Conservation (phyloP, 768 basidiomycete genomes). For the Pulveroboletus ravenelii region DNA sequence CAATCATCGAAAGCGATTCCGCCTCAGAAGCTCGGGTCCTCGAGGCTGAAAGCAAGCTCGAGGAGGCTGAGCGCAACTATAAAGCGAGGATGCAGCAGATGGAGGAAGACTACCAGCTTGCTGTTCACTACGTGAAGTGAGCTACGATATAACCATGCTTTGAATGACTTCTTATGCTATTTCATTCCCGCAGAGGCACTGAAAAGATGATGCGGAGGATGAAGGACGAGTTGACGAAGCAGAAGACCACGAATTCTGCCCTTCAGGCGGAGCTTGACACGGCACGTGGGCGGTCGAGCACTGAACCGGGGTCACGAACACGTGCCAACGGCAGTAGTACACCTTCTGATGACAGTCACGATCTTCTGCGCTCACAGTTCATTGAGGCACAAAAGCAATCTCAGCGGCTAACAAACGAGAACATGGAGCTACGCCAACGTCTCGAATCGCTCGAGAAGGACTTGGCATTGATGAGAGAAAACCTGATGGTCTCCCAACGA, state of each 20-base stretch:
- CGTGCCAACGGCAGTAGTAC: constrained; percentile 74
- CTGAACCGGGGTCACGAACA: constrained; percentile 45
- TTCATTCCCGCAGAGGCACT: constrained; percentile 61
- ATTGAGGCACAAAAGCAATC: constrained; percentile 73
- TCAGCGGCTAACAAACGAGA: constrained; percentile 66
- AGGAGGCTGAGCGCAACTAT: constrained; percentile 74
- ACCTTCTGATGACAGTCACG: constrained; percentile 69
- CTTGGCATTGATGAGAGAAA: constrained; percentile 64
- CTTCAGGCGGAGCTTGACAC: constrained; percentile 84
- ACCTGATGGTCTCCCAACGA: constrained; percentile 64
- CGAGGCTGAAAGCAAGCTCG: constrained; percentile 74
- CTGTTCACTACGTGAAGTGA: constrained; percentile 96
- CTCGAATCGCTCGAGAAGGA: constrained; percentile 74
- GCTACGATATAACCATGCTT: constrained; percentile 29
- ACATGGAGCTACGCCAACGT: constrained; percentile 69
- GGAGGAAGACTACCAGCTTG: constrained; percentile 93
- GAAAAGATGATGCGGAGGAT: constrained; percentile 97
- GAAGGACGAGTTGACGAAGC: constrained; percentile 91
- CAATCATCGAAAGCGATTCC: constrained; percentile 38
- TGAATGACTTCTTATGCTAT: constrained; percentile 13
- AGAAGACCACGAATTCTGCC: constrained; percentile 73
- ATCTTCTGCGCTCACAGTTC: constrained; percentile 66
- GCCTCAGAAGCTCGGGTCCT: constrained; percentile 44
- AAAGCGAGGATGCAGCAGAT: constrained; percentile 80
- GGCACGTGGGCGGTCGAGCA: constrained; percentile 54